Evolutionary conservation across 2,329 filamentous ascomycete species (phyloP), one percentile per base, ranked within the genome.

Genomic region (Neofusicoccum laricinum): DNA sequence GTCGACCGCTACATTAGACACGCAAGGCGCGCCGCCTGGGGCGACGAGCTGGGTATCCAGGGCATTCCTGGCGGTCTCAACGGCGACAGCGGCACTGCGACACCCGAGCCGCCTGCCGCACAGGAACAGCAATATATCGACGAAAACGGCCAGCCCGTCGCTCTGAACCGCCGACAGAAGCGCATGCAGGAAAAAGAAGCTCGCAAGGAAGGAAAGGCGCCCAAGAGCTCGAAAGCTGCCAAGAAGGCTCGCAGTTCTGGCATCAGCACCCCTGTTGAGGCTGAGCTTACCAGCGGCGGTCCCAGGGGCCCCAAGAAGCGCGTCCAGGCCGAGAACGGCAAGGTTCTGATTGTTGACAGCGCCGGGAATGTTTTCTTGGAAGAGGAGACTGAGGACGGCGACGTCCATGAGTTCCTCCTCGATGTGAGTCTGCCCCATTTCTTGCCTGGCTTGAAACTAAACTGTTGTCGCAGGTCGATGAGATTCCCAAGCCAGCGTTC

Each of bases 301-400:
- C 87, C 91, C 1, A 85, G 88, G 41, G 93, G 93, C 19, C 84
- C 90, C 38, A 92, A 92, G 79, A 96, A 94, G 84, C 86, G 92
- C 40, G 92, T 98, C 15, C 87, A 93, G 30, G 94, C 93, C 2
- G 90, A 97, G 82, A 99, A 99, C 71, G 95, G 95, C 69, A 99
- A 98, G 82, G 84, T 96, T 0, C 82, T 99, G 41, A 89, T 99
- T 64, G 95, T 99, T 3, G 94, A 99, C 78, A 92, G 91, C 0
- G 82, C 90, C 10, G 95, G 95, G 32, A 93, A 97, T 71, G 95
- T 99, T 12, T 99, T 92, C 74, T 83, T 99, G n/a, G 93, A 98
- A 78, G 91, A 96, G 73, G 86, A 92, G 71, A 92, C 92, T 59
- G 93, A 93, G 69, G 92, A 97, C 25, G 95, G 95, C 61, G 87